Percentiles rank a stretch among this genome's conserved stretches.
These are phyloP conservation scores for Saccharum spontaneum DNA, from an alignment of 176 grass and related monocot genomes.

Conservation along the genomic window DNA sequence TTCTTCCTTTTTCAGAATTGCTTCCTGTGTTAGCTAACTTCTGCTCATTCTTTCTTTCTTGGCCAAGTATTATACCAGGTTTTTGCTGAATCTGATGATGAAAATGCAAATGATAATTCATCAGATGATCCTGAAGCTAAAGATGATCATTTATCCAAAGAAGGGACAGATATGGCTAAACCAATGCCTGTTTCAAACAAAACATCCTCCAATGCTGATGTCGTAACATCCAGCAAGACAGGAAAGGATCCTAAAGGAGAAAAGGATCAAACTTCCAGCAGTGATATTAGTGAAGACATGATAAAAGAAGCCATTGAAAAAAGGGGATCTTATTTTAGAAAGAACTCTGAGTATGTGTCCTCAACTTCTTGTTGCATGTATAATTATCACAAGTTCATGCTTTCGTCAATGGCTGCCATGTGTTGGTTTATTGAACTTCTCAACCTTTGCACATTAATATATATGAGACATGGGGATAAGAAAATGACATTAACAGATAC, in stretches of 20 bases:
- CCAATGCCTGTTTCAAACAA: conserved; percentile 28
- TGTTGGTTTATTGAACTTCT: conserved; percentile 4
- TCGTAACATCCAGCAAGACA: conserved; percentile 37
- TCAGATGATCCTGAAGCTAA: conserved; percentile 41
- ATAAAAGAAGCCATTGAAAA: conserved; percentile 73
- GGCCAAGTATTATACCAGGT: conserved; percentile 42
- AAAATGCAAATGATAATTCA: conserved; percentile 41
- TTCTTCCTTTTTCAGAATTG: background rate
- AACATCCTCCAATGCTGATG: conserved; percentile 38
- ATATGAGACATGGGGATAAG: background rate
- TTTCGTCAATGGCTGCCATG: background rate
- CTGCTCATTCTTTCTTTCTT: background rate
- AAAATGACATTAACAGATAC: background rate
- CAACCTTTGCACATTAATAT: background rate
- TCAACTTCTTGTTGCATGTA: background rate
- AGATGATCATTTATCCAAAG: conserved; percentile 48
- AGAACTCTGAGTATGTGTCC: conserved; percentile 79
- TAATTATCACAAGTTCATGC: background rate
- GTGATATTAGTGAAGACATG: conserved; percentile 59
- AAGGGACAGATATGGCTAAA: conserved; percentile 52
- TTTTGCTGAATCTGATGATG: conserved; percentile 68
- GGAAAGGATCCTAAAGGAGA: conserved; percentile 31
- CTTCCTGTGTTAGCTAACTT: conserved; percentile 17
- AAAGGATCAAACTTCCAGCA: conserved; percentile 39
- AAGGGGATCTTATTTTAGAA: conserved; percentile 73